Evolutionary conservation across 345 rosid genomes (phyloP).

Genomic region (Adansonia digitata): DNA sequence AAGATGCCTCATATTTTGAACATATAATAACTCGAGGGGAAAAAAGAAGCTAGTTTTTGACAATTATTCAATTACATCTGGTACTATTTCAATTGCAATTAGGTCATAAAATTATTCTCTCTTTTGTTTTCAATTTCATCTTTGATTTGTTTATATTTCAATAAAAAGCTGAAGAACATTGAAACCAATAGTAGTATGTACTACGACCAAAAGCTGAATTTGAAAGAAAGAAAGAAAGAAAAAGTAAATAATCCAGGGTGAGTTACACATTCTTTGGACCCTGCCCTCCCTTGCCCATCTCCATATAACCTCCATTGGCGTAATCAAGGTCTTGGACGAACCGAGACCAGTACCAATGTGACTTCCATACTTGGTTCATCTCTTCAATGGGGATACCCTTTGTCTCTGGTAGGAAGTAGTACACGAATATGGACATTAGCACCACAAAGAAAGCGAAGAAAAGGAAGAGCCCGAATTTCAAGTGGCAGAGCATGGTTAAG

Average conservation of each 20-base stretch:
- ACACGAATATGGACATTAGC: slow-evolving; percentile 49
- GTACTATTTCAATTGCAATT: no score
- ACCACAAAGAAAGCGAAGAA: slow-evolving; percentile 63
- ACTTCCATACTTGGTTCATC: slow-evolving; percentile 56
- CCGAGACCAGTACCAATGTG: slow-evolving; percentile 65
- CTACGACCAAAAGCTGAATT: slow-evolving; percentile 7
- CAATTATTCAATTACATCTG: no score
- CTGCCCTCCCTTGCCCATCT: slow-evolving; percentile 44
- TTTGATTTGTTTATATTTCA: not conserved
- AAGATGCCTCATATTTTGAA: no score
- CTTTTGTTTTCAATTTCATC: not conserved
- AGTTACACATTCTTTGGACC: slow-evolving; percentile 28
- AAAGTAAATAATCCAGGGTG: not conserved
- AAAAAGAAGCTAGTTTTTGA: no score
- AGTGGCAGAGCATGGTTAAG: slow-evolving; percentile 69
- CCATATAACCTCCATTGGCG: slow-evolving; percentile 24
- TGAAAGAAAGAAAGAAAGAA: no score
- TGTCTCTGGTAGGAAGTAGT: slow-evolving; percentile 64
- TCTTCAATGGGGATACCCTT: slow-evolving; percentile 71
- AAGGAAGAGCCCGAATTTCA: slow-evolving; percentile 69
- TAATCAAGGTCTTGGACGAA: slow-evolving; percentile 32
- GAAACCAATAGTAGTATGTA: slow-evolving; percentile 4
- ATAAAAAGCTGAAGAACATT: not conserved
- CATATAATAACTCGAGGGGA: no score
- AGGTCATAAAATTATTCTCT: not conserved